Base-by-base conservation (phyloP, 2,329 filamentous ascomycete genomes). In the Epicoccum sorghinum region DNA sequence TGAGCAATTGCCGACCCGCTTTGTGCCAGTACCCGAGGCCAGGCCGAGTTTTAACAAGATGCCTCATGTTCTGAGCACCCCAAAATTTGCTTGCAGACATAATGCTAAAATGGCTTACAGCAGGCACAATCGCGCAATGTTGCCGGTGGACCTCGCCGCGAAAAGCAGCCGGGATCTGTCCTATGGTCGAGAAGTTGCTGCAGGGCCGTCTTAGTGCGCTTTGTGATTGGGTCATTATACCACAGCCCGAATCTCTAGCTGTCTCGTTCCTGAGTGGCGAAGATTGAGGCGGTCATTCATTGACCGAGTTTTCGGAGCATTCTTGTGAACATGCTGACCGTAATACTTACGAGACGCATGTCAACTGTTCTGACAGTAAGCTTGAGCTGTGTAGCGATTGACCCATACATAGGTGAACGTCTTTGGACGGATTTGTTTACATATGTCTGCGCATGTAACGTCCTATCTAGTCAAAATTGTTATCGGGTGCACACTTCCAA, bases 1-100 rank as follows among this genome's bases (percentile, higher is more conserved):
- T 3, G 27, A 54, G 45, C 55, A 56, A 44, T 44, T 43, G 46
- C 43, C 46, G 48, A 48, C 52, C 49, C 46, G 50, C 59, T 51
- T 38, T 50, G 47, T 36, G 33, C 37, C 42, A 50, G 27, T 18
- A 10, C 9, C 36, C 37, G 32, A 50, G 37, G 37, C 18, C 29
- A 29, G 33, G 10, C 39, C 29, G 45, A 14, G n/a, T 30, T 24
- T 40, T 9, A 7, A 7, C 23, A 33, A 13, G 35, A 5, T 33
- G 7, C 7, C 32, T n/a, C 39, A 48, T 54, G 27, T 30, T 49
- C 18, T 54, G 10, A 33, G 32, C 32, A 33, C 13, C 10, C 10
- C 25, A 36, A 25, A 8, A 8, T 36, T n/a, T 23, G 7, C 30
- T 35, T 4, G 14, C 33, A 39, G 4, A n/a, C 24, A 25, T 10